Base-by-base conservation (phyloP, 140 eudicot genomes). In the Stevia rebaudiana region DNA sequence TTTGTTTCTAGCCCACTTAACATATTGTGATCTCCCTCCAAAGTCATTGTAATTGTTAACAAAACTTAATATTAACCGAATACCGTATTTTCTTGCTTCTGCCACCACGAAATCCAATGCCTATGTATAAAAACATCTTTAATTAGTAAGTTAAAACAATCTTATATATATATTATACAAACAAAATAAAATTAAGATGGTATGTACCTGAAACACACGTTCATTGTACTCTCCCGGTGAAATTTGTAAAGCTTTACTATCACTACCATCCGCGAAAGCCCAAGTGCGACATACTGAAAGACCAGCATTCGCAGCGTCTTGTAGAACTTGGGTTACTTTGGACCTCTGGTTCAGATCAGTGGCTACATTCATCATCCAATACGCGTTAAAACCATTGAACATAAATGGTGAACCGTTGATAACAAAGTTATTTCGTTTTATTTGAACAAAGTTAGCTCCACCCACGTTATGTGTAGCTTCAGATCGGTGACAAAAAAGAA, bases 351-450 rank as follows among this genome's bases (percentile, higher is more conserved):
- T 72, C 0, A 84, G 88, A 23, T 81, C 83, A 1, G 83, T 39
- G 21, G 92, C 87, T 3, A 81, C 81, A 35, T 79, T 76, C 95
- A 87, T 84, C 88, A 87, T 67, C 95, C 95, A 83, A 22, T 87
- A 87, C 8, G 91, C 55, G 31, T 87, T 87, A 75, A 86, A 86
- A 6, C 95, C 95, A 40, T 86, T 86, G 31, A 86, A 86, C 19
- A 83, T 68, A 74, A 86, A 87, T 0, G 88, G 84, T 0, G 88
- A 76, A 6, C 76, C 78, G 53, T 77, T 17, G 30, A 76, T 60
- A 52, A 66, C 73, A 46, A 86, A 86, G 36, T 69, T 76, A 11
- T 80, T 18, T 21, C 82, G 86, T 7, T 65, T 36, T 0, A 74
- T 74, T 18, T 11, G 58, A n/a, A 87, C 77, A 58, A 83, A 87